Evolutionary conservation across 257 asterid species (phyloP).

Genomic region (Linaria vulgaris): DNA sequence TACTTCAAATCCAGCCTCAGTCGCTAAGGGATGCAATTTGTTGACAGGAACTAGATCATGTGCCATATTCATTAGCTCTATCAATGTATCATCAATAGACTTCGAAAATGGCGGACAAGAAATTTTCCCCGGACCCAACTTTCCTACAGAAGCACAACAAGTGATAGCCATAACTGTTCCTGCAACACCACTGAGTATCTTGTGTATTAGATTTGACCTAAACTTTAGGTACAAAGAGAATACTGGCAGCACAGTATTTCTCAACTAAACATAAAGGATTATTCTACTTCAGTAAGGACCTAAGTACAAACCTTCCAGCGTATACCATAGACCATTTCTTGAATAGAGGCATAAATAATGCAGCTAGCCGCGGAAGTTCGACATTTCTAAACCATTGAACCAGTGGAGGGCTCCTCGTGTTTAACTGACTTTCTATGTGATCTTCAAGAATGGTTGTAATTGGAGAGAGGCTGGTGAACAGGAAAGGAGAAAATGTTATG

Average conservation of each 20-base stretch:
- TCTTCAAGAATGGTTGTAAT: slow-evolving; percentile 45
- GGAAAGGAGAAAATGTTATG: slow-evolving; percentile 31
- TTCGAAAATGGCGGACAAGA: slow-evolving; percentile 41
- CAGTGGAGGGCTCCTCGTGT: slow-evolving; percentile 46
- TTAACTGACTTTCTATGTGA: slow-evolving; percentile 55
- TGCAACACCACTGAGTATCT: slow-evolving; percentile 80
- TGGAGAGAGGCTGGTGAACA: slow-evolving; percentile 55
- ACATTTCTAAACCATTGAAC: slow-evolving; percentile 65
- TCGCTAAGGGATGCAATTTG: slow-evolving; percentile 64
- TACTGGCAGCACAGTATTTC: neutral
- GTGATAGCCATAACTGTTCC: slow-evolving; percentile 69
- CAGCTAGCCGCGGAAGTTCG: slow-evolving; percentile 64
- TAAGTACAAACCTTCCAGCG: slow-evolving; percentile 68
- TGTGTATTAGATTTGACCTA: slow-evolving; percentile 33
- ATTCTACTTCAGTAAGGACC: neutral
- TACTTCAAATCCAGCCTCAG: slow-evolving; percentile 82
- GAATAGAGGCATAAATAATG: slow-evolving; percentile 61
- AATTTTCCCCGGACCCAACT: slow-evolving; percentile 46
- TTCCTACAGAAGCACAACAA: slow-evolving; percentile 59
- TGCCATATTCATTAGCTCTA: slow-evolving; percentile 62
- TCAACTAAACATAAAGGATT: neutral
- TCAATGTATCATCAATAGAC: slow-evolving; percentile 43
- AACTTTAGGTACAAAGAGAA: neutral
- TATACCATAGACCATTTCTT: slow-evolving; percentile 84
- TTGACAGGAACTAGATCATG: slow-evolving; percentile 47